Evolutionary conservation across 2,329 filamentous ascomycete genomes (phyloP).

Genomic region (Chaetothyriales sp.): DNA sequence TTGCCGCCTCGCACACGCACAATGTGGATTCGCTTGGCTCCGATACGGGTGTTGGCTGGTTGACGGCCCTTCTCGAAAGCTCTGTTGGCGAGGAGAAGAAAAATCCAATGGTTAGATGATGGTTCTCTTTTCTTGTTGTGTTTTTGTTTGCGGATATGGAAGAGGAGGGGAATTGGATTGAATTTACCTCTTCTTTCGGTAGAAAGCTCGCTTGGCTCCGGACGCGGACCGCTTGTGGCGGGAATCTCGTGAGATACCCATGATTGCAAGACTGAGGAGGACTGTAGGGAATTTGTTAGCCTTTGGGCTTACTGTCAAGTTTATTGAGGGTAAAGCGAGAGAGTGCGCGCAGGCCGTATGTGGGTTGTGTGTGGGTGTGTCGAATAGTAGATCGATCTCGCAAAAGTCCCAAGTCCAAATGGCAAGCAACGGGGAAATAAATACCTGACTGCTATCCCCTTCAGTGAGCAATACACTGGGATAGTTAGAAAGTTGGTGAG

Average conservation of each 20-base stretch:
- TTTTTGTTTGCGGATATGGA: background rate
- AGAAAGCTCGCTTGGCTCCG: conserved; percentile 92
- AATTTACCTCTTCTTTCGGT: conserved; percentile 49
- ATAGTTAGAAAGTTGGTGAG: conserved; percentile 2
- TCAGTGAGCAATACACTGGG: conserved; percentile 13
- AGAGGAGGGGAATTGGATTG: conserved; percentile 1
- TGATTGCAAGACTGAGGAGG: conserved; percentile 57
- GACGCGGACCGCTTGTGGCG: conserved; percentile 99
- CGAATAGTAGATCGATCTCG: background rate
- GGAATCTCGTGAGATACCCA: conserved; percentile 99
- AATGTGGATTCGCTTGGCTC: conserved; percentile 87
- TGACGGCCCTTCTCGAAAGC: conserved; percentile 99
- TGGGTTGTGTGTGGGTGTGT: too few relatives aligned
- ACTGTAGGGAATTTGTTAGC: conserved; percentile 18
- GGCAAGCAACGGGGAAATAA: background rate
- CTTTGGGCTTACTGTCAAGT: background rate
- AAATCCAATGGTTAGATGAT: conserved; percentile 46
- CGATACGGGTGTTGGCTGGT: conserved; percentile 98
- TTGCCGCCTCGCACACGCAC: conserved; percentile 96
- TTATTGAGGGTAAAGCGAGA: background rate
- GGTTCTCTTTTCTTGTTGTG: conserved; percentile 34
- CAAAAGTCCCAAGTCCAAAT: background rate
- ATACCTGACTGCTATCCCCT: conserved; percentile 13
- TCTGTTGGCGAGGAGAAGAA: conserved; percentile 59
- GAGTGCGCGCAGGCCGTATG: background rate